Base-by-base conservation (phyloP, 164 flowering plant species). In the Protea cynaroides region DNA sequence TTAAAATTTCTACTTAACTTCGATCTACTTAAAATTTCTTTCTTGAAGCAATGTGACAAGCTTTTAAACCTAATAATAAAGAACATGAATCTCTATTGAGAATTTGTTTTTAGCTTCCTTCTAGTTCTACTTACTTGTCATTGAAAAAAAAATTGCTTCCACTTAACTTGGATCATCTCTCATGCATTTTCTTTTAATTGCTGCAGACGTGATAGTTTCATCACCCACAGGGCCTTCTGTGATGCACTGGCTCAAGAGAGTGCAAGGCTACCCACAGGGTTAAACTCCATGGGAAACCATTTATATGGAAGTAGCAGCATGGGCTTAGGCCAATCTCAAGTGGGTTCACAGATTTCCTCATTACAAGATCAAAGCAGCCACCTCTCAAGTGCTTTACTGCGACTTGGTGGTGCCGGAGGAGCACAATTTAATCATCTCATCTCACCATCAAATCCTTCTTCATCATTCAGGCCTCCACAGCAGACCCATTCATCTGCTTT, bases 221-320 rank as follows among this genome's bases (percentile, higher is more conserved):
- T 91, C 67, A 88, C 97, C 14, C 97, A 91, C 67, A 75, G 97
- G 54, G 97, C 97, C 21, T 91, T 91, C 67, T 91, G 97, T 61
- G 97, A 91, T 67, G 96, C 97, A 44, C 74, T 91, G 65, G 90
- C 93, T 57, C 96, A 91, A 69, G 97, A 91, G 68, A 87, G 81
- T 66, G 90, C 88, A 14, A 79, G 90, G 67, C 83, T 83, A 53
- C 87, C 91, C 0, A 61, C 82, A 8, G 77, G 75, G 63, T 64
- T 88, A n/a, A 80, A 25, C 79, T 59, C 82, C 65, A 76, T 86
- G 29, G 88, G 86, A 1, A 80, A 79, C 66, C 88, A 85, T 61
- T 51, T 86, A 11, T 86, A 72, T 66, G 83, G 85, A 49, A 77
- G 55, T 55, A 75, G 44, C 77, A 71, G 65, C 70, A 78, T 85